Percentiles rank a stretch among this genome's conserved stretches.
Evolutionary conservation across 2,329 filamentous ascomycete species (phyloP).

Genomic region (Xylariaceae sp.): DNA sequence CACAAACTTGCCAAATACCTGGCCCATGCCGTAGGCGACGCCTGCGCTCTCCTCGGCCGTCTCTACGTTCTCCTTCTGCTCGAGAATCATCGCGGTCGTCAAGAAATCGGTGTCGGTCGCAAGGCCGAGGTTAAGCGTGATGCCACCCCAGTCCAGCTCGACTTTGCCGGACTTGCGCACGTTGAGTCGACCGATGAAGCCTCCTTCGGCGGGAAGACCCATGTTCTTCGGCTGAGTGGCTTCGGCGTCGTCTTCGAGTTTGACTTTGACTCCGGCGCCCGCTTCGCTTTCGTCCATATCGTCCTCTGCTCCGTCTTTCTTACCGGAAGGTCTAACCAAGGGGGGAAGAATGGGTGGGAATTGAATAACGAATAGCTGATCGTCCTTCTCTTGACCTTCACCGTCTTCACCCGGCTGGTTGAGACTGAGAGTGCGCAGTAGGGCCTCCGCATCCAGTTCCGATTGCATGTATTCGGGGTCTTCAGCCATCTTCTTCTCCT

Average conservation of each 20-base stretch:
- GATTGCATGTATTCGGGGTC: constrained; percentile 29
- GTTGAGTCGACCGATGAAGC: constrained; percentile 55
- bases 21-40: constrained; percentile 56
- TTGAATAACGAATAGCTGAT: constrained; percentile 59
- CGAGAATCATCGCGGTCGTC: constrained; percentile 55
- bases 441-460: constrained; percentile 28
- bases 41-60: constrained; percentile 43
- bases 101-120: constrained; percentile 49
- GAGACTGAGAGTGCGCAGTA: constrained; percentile 33
- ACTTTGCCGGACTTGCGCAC: constrained; percentile 58
- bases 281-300: constrained; percentile 25
- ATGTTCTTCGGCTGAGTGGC: constrained; percentile 31
- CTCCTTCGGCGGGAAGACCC: constrained; percentile 44
- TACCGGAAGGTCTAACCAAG: constrained; percentile 32
- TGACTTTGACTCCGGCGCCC: constrained; percentile 20
- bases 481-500: constrained; percentile 30
- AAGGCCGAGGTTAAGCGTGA: constrained; percentile 49
- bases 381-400: constrained; percentile 37
- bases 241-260: constrained; percentile 27
- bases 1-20: constrained; percentile 58
- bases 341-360: constrained; percentile 58
- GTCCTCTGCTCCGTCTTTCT: constrained; percentile 21
- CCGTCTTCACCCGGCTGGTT: constrained; percentile 22
- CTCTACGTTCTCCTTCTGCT: constrained; percentile 46
- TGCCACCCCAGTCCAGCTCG: constrained; percentile 59